Base-by-base conservation (phyloP, 352 stramenopile species). In the Phytophthora foliorum region DNA sequence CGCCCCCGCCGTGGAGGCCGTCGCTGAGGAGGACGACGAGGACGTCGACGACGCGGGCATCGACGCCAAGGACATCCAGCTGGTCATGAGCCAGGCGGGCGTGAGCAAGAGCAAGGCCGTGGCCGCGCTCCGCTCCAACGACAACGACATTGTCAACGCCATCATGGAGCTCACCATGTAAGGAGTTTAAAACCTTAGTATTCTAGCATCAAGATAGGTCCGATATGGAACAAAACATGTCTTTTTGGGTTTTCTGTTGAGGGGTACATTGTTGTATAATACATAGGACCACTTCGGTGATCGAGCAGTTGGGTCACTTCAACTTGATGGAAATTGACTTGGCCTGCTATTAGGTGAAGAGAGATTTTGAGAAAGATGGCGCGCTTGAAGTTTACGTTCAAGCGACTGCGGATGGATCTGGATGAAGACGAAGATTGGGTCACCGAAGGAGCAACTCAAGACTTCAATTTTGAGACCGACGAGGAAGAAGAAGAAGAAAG, bases 91-190 rank as follows among this genome's bases (percentile, higher is more conserved):
- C 57, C 89, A 96, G 77, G 87, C 95, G 48, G 84, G 90, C 67
- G 98, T 98, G 64, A 96, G 91, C 75, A 88, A 98, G 74, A 80
- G 89, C 60, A 98, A 98, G 86, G 98, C 98, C 69, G 96, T 99
- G 38, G 89, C 95, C 48, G 97, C 97, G 17, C 88, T 99, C 27
- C 98, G 98, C 88, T 96, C 97, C 52, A 99, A 99, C 82, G 94
- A 99, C 82, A 97, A 96, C 72, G 98, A 99, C 91, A 97, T 99
- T 73, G 97, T 99, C 41, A 99, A 99, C 86, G 92, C 97, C 60
- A 99, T 99, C 80, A 99, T 99, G 98, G 97, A 98, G 80, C 89
- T 99, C 69, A 99, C 97, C 66, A 99, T 99, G 80, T 99, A 98
- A 96, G 57, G 42, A 22, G 29, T 11, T 34, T 34, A 11, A 34